Evolutionary conservation across 1,139 yeast species (phyloP).

Genomic region (Taphrina pruni): DNA sequence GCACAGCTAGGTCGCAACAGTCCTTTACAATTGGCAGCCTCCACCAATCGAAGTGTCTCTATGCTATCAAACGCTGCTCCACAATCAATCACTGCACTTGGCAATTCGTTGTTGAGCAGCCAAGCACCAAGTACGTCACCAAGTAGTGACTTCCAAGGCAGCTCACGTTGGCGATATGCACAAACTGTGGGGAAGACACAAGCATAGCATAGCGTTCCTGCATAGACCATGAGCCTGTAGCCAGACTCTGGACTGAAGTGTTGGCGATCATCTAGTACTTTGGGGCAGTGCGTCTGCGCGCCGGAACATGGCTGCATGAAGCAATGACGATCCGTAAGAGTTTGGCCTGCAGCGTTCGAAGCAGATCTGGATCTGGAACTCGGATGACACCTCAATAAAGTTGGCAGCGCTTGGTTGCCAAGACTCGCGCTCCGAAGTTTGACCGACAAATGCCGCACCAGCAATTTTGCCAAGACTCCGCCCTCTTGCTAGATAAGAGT

Average conservation of each 20-base stretch:
- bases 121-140: slow-evolving; percentile 1
- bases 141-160: slow-evolving; percentile 14
- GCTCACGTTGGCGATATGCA: slow-evolving; percentile 16
- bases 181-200: slow-evolving; percentile 4
- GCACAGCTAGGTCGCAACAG: slow-evolving; percentile 10
- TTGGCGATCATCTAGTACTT: neutral
- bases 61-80: slow-evolving; percentile 9
- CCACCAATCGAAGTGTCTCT: slow-evolving; percentile 7
- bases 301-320: too few species aligned
- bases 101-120: slow-evolving; percentile 3
- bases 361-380: too few species aligned
- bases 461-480: slow-evolving; percentile 25
- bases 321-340: too few species aligned
- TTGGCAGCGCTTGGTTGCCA: slow-evolving; percentile 2
- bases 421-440: neutral
- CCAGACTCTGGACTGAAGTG: neutral
- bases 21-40: slow-evolving; percentile 11
- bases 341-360: too few species aligned
- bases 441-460: slow-evolving; percentile 1
- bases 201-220: neutral
- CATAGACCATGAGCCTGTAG: neutral
- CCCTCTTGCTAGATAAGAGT: neutral
- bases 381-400: too few species aligned
- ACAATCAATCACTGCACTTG: neutral
- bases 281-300: too few species aligned